Conservation (phyloP, 1,284 basidiomycete genomes). For the Phellopilus nigrolimitatus region DNA sequence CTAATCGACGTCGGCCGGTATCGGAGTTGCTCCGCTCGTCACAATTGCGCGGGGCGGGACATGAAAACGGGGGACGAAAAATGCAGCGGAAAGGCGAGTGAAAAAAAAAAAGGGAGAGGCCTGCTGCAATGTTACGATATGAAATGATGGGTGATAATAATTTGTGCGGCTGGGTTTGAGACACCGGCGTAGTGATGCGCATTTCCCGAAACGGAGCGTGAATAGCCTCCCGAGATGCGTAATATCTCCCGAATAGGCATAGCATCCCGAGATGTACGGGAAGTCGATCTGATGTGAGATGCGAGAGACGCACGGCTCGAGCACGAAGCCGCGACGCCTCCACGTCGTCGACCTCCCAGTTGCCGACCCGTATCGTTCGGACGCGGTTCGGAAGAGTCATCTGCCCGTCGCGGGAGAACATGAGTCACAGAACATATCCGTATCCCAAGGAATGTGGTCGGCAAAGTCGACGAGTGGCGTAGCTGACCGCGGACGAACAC, state of each 20-base stretch:
- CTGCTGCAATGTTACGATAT: background rate
- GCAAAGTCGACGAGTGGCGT: too few relatives aligned
- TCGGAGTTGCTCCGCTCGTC: too few relatives aligned
- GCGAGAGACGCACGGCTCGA: background rate
- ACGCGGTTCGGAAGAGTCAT: background rate
- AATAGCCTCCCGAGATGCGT: background rate
- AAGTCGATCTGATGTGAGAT: background rate
- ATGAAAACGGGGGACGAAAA: too few relatives aligned
- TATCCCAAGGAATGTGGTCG: too few relatives aligned
- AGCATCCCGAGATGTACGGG: background rate
- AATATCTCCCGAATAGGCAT: background rate
- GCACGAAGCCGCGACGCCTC: slow-evolving; percentile 5
- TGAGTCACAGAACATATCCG: too few relatives aligned
- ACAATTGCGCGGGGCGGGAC: too few relatives aligned
- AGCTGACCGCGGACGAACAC: background rate
- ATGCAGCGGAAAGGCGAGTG: slow-evolving; percentile 1
- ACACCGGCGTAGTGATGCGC: background rate
- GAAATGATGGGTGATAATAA: background rate
- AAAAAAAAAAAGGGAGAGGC: background rate
- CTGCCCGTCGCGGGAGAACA: too few relatives aligned
- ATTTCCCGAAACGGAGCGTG: background rate
- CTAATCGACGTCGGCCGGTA: too few relatives aligned
- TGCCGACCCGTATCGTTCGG: background rate
- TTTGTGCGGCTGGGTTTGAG: background rate
- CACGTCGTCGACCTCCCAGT: background rate